Evolutionary conservation across 2,329 filamentous ascomycete species (phyloP), one percentile per base, ranked within the genome.

Genomic region (Pseudomassariella vexata): DNA sequence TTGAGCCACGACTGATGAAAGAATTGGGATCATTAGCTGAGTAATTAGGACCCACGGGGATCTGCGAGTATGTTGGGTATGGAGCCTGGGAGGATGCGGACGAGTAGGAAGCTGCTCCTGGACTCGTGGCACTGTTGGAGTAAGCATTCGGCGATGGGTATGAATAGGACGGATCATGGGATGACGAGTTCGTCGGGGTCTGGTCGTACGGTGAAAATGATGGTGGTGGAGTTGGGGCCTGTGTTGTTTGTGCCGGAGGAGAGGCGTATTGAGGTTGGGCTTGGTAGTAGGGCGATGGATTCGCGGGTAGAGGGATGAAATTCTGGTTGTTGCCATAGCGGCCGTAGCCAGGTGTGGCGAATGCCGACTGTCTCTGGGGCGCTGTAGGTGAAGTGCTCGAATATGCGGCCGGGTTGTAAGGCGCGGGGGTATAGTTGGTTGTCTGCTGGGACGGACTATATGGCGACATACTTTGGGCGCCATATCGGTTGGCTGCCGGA

Each of bases 391-490:
- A 53, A 14, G 50, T 58, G 41, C 53, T 60, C 32, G 71, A 70
- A 55, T 79, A 79, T 29, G 72, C 73, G 24, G 73, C 73, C 17
- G 74, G 74, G 45, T 78, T 77, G 52, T 79, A 78, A 21, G 69
- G 57, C 37, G 65, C 63, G 21, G 70, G 70, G 16, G 68, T 62
- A 48, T 72, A 76, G 52, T 43, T 63, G 21, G 62, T 52, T 15
- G 49, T 30, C 5, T 46, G 31, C 6, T 47, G 21, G 43, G 60
- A 47, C 70, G 62, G 49, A 32, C 50, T 53, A 25, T 53, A 53
- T 14, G 50, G 47, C 37, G 47, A 35, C 16, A 34, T 27, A 24
- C 30, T 39, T 19, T 36, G 37, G 14, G 37, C 28, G 18, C 34
- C 23, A 24, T 39, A 36, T 22, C 30, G 29, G 20, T 30, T 59